Evolutionary conservation across 2,329 filamentous ascomycete species (phyloP), one percentile per base, ranked within the genome.

Genomic region (Beauveria varroae): DNA sequence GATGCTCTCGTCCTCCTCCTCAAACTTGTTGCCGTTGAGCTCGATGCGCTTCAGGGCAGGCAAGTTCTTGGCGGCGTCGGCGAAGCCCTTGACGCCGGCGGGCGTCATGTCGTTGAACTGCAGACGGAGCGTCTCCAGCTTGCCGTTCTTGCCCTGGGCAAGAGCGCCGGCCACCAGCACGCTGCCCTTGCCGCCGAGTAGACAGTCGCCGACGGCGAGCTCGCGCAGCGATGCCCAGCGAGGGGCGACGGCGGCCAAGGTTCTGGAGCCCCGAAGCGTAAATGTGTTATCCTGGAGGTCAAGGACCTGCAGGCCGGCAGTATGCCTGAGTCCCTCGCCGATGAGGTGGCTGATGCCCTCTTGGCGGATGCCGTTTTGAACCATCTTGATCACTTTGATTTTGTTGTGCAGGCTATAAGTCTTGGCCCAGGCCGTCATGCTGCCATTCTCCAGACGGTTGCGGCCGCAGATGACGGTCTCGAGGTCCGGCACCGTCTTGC

Each of bases 251-350:
- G 82, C 84, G 44, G 90, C 87, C 58, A 99, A 81, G 12, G 91
- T 91, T 68, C 81, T 87, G 34, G 91, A 90, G 26, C 93, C 95
- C 64, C 83, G 81, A 44, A 88, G 75, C 10, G 93, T 98, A 73
- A 98, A 98, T 0, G 95, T 98, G 77, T 99, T 99, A 77, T 99
- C 95, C 75, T 99, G 93, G 64, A 99, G 79, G 77, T 99, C 95
- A 58, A 99, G 78, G 16, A 92, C 83, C 71, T 87, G 81, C 60
- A 99, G 81, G 50, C 80, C 78, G 37, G 78, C 80, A 56, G 91
- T 85, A 68, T 90, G 82, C 65, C 81, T 84, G 58, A 99, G 81
- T 64, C 95, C 95, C 58, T 93, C 81, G 63, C 84, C 86, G 65
- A 99, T 79, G 61, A 99, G 80, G 66, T 88, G 83, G 53, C 87